Conservation (phyloP, 2,329 filamentous ascomycete species). For the Gyromitra esculenta region DNA sequence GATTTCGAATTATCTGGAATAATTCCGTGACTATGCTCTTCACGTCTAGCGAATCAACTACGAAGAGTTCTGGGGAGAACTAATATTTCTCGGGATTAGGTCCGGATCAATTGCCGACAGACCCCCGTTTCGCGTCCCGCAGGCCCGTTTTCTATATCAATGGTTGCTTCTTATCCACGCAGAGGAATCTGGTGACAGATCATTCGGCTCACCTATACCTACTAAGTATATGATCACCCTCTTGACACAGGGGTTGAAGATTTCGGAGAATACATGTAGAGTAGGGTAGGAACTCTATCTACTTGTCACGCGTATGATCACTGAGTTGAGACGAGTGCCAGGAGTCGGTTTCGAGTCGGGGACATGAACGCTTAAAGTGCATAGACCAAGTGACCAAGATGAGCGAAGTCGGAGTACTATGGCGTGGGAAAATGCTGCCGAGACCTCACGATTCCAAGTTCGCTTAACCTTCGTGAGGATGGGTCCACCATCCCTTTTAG, state of each 20-base stretch:
- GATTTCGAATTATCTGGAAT: slow-evolving; percentile 32
- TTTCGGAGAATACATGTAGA: not conserved
- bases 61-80: slow-evolving; percentile 6
- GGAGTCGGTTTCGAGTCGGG: slow-evolving; percentile 11
- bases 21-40: slow-evolving; percentile 20
- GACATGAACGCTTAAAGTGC: not conserved
- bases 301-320: slow-evolving; percentile 1
- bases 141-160: slow-evolving; percentile 32
- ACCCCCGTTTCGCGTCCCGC: slow-evolving; percentile 31
- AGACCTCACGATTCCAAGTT: slow-evolving; percentile 3
- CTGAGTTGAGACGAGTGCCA: not conserved
- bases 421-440: slow-evolving; percentile 7
- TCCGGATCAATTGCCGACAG: slow-evolving; percentile 44
- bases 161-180: slow-evolving; percentile 17
- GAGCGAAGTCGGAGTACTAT: not conserved
- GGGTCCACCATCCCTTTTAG: not conserved
- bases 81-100: slow-evolving; percentile 15
- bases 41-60: slow-evolving; percentile 26
- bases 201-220: not conserved
- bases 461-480: slow-evolving; percentile 6
- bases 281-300: slow-evolving; percentile 12
- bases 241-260: slow-evolving; percentile 6
- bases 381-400: slow-evolving; percentile 5
- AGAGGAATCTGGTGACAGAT: slow-evolving; percentile 20
- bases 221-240: slow-evolving; percentile 16